Evolutionary conservation across 805 yeast genomes (phyloP), one percentile per base, ranked within the genome.

Genomic region (Wickerhamomyces canadensis): DNA sequence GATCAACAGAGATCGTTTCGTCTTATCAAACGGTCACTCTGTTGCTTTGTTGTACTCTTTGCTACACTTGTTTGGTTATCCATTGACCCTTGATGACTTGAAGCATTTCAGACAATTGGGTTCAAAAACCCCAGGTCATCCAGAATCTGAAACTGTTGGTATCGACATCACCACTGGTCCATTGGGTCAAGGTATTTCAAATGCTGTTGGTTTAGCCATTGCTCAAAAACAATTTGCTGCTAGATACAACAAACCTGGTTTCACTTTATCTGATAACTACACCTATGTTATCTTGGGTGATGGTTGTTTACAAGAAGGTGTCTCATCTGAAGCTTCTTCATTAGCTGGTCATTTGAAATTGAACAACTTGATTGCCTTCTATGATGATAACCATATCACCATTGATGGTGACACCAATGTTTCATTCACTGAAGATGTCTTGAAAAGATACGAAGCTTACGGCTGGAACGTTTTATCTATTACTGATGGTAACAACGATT

Each of bases 111-210:
- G 98, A 74, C 94, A 85, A 67, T 66, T 89, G 57, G 73, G 75
- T 60, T 88, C 98, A 48, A 83, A 80, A 68, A 83, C 95, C 44
- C 98, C 98, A 35, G 98, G 98, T 52, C 98, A 91, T 70, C 98
- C 98, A 40, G 98, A 91, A 72, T 76, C 68, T 44, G 94, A 84
- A 58, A 74, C 84, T 43, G 88, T 93, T 36, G 98, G 98, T 62
- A 78, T 88, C 43, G 98, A 91, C 64, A 95, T 89, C 57, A 88
- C 98, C 64, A 91, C 98, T 45, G 98, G 98, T 65, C 98, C 98
- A 41, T 78, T 91, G 57, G 98, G 98, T 63, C 98, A 91, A 71
- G 98, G 98, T 81, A 76, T 91, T 55, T 74, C 83, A 55, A 89
- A 87, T 63, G 97, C 97, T 38, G 95, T 91, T 55, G 98, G 98